Percentiles rank a stretch among this genome's conserved stretches.
Conservation (phyloP, 192 early-diverging fungal species). For the Paraglomus brasilianum region DNA sequence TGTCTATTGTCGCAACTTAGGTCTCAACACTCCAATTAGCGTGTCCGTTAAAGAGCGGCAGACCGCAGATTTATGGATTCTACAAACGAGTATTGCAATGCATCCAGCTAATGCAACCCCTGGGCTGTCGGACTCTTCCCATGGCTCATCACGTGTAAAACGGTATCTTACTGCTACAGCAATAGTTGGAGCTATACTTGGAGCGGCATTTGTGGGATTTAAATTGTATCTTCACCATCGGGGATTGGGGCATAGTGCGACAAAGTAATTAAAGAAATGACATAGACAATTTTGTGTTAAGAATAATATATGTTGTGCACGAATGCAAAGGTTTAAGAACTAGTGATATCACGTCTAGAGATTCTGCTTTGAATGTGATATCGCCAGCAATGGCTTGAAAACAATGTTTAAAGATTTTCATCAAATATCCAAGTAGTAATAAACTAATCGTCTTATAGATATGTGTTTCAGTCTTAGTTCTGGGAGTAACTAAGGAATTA, state of each 20-base stretch:
- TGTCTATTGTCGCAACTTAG: conserved; percentile 86
- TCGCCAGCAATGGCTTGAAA: no score
- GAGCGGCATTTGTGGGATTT: conserved; percentile 37
- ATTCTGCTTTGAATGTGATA: no score
- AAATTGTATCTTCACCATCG: conserved; percentile 40
- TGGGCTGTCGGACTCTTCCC: conserved; percentile 34
- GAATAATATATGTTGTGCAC: no score
- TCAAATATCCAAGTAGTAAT: no score
- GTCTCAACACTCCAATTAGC: conserved; percentile 84
- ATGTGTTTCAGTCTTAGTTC: no score
- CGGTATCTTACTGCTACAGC: conserved; percentile 42
- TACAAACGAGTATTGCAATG: conserved; percentile 82
- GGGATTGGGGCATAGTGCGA: conserved; percentile 16
- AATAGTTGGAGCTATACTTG: conserved; percentile 39
- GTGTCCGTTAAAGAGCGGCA: conserved; percentile 83
- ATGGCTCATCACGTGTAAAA: conserved; percentile 33
- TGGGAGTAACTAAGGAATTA: no score
- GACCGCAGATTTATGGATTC: conserved; percentile 86
- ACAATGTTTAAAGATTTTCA: no score
- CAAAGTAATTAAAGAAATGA: no score
- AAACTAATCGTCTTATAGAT: no score
- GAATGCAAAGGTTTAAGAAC: no score
- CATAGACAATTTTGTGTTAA: no score
- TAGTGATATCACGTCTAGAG: no score
- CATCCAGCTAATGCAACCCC: conserved; percentile 61